Evolutionary conservation across 2,329 filamentous ascomycete species (phyloP).

Genomic region (Trichocomaceae sp.): DNA sequence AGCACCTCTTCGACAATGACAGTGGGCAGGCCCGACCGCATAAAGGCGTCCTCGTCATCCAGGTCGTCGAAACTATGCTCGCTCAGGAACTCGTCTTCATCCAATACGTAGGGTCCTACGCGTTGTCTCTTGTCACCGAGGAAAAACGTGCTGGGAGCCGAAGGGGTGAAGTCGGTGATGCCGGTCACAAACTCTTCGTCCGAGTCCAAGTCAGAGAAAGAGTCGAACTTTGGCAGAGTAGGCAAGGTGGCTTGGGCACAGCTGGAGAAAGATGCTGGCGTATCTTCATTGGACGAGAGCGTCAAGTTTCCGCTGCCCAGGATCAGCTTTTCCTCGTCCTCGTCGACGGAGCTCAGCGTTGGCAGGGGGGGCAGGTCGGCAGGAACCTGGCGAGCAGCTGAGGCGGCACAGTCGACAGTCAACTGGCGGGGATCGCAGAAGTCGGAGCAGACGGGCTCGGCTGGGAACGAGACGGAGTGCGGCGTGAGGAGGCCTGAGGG

Average conservation of each 20-base stretch:
- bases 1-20: conserved; percentile 44
- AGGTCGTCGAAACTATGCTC: conserved; percentile 70
- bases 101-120: conserved; percentile 62
- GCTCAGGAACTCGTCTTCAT: conserved; percentile 71
- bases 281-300: conserved; percentile 32
- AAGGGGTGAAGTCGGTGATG: conserved; percentile 62
- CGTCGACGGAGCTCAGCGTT: conserved; percentile 44
- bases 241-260: conserved; percentile 45
- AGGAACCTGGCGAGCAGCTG: conserved; percentile 40
- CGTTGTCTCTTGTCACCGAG: conserved; percentile 64
- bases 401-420: conserved; percentile 54
- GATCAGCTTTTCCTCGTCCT: conserved; percentile 33
- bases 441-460: conserved; percentile 63
- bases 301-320: conserved; percentile 32
- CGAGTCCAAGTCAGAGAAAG: conserved; percentile 81
- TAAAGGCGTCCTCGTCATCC: conserved; percentile 59
- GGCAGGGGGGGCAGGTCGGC: conserved; percentile 57
- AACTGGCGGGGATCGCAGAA: conserved; percentile 90
- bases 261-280: conserved; percentile 34
- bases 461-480: conserved; percentile 58
- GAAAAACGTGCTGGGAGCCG: conserved; percentile 52
- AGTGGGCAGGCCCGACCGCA: conserved; percentile 57
- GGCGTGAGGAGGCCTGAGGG: conserved; percentile 68
- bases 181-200: conserved; percentile 78
- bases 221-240: conserved; percentile 69